Evolutionary conservation across 208 protist species (phyloP), one percentile per base, ranked within the genome.

Genomic region (Blastocrithidia nonstop): DNA sequence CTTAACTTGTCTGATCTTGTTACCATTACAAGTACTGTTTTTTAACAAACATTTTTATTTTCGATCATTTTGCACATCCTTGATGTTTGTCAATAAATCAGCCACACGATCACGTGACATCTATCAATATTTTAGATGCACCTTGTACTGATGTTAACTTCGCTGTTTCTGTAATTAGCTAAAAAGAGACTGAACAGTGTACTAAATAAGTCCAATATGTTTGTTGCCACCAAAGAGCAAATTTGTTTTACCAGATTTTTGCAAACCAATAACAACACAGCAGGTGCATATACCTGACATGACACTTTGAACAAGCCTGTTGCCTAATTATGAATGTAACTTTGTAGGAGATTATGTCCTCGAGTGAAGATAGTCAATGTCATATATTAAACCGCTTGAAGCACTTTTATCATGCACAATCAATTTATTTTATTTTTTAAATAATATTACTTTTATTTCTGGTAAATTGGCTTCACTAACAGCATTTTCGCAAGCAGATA

Each of bases 361-460:
- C 1, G 85, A 74, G 48, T 82, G 91, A 49, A 73, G 88, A 57
- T 88, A 94, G 57, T 94, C 85, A 32, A 82, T 91, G 66, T 91
- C 65, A 52, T 90, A 94, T 74, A 89, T 75, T 23, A 90, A 64
- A 20, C 81, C 85, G 44, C 83, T 63, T 6, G 44, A 29, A 16
- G 61, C 42, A 22, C 54, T 50, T 2, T 78, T 78, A 0, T 74
- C 55, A 41, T 86, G 89, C 31, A 82, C 81, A 16, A 89, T 54
- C 16, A 94, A 55, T 43, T 88, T 86, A 32, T 86, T 74, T 24
- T 82, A 67, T 21, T 84, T 57, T 1, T 64, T 66, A 27, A 64
- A 61, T 23, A 94, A 50, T 24, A 42, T 26, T 19, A 94, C 60
- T 38, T 84, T 69, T 4, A 81, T 61, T 11, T 51, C 45, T 7